phyloP scores from a whole-genome alignment of 352 stramenopile genomes.

The Phytophthora boehmeriae region DNA sequence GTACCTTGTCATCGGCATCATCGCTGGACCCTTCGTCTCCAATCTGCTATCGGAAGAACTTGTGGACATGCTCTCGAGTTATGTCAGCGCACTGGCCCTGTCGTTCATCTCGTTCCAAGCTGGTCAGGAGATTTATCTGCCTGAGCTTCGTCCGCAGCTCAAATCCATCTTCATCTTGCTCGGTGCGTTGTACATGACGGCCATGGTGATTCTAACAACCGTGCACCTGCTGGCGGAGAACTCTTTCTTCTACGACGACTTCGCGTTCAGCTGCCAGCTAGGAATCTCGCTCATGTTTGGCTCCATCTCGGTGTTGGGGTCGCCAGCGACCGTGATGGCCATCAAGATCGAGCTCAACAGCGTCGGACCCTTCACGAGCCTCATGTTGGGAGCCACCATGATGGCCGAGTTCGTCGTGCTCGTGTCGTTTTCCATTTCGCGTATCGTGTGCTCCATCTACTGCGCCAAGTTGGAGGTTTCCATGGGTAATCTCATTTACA shows the following conservation, averaged over 20 bases:
- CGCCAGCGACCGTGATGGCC: slow-evolving; percentile 73
- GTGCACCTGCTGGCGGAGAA: slow-evolving; percentile 37
- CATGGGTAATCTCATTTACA: slow-evolving; percentile 58
- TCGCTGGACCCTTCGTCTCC: slow-evolving; percentile 56
- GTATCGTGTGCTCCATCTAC: slow-evolving; percentile 67
- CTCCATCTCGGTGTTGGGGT: slow-evolving; percentile 67
- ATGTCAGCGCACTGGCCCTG: slow-evolving; percentile 61
- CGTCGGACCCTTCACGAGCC: slow-evolving; percentile 70
- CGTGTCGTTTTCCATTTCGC: slow-evolving; percentile 67
- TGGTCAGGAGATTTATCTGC: slow-evolving; percentile 68
- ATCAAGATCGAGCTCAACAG: slow-evolving; percentile 82
- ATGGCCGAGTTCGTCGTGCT: slow-evolving; percentile 72
- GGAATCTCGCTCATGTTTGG: slow-evolving; percentile 72
- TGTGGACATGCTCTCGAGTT: slow-evolving; percentile 49
- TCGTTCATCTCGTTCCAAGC: slow-evolving; percentile 80
- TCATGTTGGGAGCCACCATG: slow-evolving; percentile 77
- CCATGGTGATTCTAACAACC: slow-evolving; percentile 54
- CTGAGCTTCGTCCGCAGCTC: slow-evolving; percentile 60
- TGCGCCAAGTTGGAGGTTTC: slow-evolving; percentile 62
- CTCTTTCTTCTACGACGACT: slow-evolving; percentile 59
- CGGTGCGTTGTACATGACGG: slow-evolving; percentile 43
- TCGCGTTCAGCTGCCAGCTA: slow-evolving; percentile 51
- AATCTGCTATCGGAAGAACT: slow-evolving; percentile 44
- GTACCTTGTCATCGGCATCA: slow-evolving; percentile 63
- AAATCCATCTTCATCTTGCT: slow-evolving; percentile 63